Base-by-base conservation (phyloP, 345 rosid genomes). In the Citrus reticulata region DNA sequence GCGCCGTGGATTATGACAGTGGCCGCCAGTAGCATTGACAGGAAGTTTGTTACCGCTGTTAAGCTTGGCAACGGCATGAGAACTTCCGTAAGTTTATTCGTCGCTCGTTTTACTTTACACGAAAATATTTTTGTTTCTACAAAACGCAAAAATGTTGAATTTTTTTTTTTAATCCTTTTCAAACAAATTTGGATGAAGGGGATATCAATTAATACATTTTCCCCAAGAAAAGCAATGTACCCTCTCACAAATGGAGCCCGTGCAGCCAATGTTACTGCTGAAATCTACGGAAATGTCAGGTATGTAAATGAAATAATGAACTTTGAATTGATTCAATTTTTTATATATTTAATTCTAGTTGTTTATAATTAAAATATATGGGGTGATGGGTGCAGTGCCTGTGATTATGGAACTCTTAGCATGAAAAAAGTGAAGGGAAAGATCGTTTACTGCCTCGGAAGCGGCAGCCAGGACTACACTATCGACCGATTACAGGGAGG, bases 1-100 rank as follows among this genome's bases (percentile, higher is more conserved):
- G 96, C 99, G 0, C 99, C 99, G 0, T 95, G 99, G 99, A 85
- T 95, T 29, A 9, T 93, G 79, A 95, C 98, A 0, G 94, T 91
- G 7, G 97, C 90, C 4, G 98, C 98, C 66, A 89, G 81, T 61
- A 86, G 88, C 68, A 77, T 87, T 20, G 97, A 95, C 49, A 78
- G 98, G 55, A 82, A 89, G 80, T 93, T 92, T 27, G 75, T 32
- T 49, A 87, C 97, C 8, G 25, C 76, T 16, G 79, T 90, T 46
- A 87, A 88, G 83, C 86, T 95, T 20, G 93, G 97, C 25, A 84
- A 90, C 81, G 94, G 96, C 72, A 75, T 29, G 35, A 74, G 66
- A 25, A 19, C 85, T 64, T 27, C 80, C 0, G 97, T 92, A 80
- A 77, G 90, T 74, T 35, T 59, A 4, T 34, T 9, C 39, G 9